Evolutionary conservation across 106 monocot genomes (phyloP).

Genomic region (Platanthera zijinensis): DNA sequence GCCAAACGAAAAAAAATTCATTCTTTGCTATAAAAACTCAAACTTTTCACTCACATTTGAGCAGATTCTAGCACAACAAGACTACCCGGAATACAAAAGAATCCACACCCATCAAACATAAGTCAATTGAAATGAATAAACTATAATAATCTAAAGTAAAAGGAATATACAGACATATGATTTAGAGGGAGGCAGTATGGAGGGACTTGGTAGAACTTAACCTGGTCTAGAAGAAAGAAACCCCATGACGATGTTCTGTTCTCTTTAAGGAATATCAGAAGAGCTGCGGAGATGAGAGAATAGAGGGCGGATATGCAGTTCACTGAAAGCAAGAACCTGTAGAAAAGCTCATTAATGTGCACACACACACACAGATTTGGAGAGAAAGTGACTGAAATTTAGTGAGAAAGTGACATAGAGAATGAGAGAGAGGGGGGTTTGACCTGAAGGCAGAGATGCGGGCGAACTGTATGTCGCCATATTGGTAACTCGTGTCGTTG

Average conservation of each 20-base stretch:
- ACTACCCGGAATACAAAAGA: too few species aligned
- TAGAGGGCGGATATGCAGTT: constrained; percentile 56
- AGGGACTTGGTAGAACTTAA: constrained; percentile 2
- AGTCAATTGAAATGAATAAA: background rate
- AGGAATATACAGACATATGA: background rate
- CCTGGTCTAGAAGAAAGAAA: constrained; percentile 71
- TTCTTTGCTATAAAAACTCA: too few species aligned
- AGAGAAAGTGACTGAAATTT: background rate
- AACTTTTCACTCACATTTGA: too few species aligned
- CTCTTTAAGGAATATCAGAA: constrained; percentile 9
- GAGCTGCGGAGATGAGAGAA: constrained; percentile 28
- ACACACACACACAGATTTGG: background rate
- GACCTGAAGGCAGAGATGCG: constrained; percentile 67
- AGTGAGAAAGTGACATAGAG: background rate
- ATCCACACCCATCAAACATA: too few species aligned
- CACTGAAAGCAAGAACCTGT: constrained; percentile 59
- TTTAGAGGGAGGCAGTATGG: background rate
- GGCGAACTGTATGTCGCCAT: constrained; percentile 58
- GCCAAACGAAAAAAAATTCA: too few species aligned
- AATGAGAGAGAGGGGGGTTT: constrained; percentile 5
- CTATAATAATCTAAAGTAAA: background rate
- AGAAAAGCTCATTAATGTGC: constrained; percentile 2
- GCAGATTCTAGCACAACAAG: too few species aligned
- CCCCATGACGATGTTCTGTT: constrained; percentile 40
- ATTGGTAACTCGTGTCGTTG: constrained; percentile 41